A percentile compares a stretch with the other conserved stretches of the same genome.
phyloP scores from a whole-genome alignment of 805 yeast genomes.

The Candida anglica region DNA sequence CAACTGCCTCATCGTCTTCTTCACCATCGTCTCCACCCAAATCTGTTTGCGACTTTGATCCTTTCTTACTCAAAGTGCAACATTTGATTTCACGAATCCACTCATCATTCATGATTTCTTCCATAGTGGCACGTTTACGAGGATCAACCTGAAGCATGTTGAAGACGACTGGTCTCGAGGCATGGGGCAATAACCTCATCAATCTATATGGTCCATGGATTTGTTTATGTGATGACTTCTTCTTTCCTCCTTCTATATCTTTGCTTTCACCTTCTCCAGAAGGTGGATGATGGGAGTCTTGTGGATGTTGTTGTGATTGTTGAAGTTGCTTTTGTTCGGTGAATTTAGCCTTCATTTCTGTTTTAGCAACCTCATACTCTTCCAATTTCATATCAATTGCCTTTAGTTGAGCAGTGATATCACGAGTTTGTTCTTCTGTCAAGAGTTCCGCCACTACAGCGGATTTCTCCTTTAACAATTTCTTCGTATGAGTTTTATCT shows the following conservation, averaged over 20 bases:
- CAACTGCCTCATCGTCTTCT: conserved; percentile 36
- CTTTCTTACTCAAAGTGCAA: conserved; percentile 46
- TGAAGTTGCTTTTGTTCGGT: conserved; percentile 14
- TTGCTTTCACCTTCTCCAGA: conserved; percentile 10
- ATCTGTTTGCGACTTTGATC: conserved; percentile 14
- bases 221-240: conserved; percentile 44
- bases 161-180: conserved; percentile 71
- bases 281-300: conserved; percentile 10
- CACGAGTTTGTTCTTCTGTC: conserved; percentile 28
- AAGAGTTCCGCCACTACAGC: conserved; percentile 20
- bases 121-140: conserved; percentile 56
- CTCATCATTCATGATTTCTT: conserved; percentile 62
- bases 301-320: conserved; percentile 6
- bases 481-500: conserved; percentile 5
- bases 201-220: conserved; percentile 82
- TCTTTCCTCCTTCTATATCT: too few species aligned
- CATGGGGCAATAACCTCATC: conserved; percentile 79
- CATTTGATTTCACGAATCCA: conserved; percentile 64
- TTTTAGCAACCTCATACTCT: conserved; percentile 31
- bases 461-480: conserved; percentile 2
- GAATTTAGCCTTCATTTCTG: conserved; percentile 30
- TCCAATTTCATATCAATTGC: conserved; percentile 34
- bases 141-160: conserved; percentile 64
- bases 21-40: conserved; percentile 17
- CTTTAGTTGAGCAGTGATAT: conserved; percentile 29